Evolutionary conservation across 768 basidiomycete species (phyloP).

Genomic region (Daedaleopsis nitida): DNA sequence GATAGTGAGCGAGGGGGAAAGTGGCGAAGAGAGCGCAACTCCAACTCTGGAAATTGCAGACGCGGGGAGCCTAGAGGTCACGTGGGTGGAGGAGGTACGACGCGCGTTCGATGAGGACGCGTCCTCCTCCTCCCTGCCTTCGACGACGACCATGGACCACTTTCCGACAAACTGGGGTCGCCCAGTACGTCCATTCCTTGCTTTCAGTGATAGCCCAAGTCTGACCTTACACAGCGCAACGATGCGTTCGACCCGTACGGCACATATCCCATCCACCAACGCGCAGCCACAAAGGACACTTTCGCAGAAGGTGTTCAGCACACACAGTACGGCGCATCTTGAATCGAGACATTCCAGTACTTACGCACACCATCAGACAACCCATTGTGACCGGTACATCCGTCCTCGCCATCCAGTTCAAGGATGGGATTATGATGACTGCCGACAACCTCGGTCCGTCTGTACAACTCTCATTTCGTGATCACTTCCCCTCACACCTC

Average conservation of each 20-base stretch:
- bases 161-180: conserved; percentile 85
- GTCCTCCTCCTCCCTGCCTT: background rate
- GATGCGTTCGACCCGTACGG: conserved; percentile 75
- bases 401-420: conserved; percentile 91
- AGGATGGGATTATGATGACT: conserved; percentile 97
- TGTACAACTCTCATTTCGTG: background rate
- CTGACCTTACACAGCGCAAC: conserved; percentile 52
- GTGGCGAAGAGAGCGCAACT: background rate
- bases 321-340: conserved; percentile 63
- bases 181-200: conserved; percentile 50
- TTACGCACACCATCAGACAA: conserved; percentile 53
- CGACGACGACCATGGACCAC: conserved; percentile 62
- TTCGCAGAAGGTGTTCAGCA: conserved; percentile 71
- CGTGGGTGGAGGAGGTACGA: conserved; percentile 8
- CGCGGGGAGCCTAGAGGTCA: conserved; percentile 9
- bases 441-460: conserved; percentile 91
- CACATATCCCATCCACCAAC: conserved; percentile 74
- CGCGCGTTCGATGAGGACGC: conserved; percentile 12
- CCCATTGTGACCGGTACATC: conserved; percentile 98
- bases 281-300: conserved; percentile 49
- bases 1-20: background rate
- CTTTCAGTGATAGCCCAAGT: background rate
- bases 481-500: background rate
- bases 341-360: background rate
- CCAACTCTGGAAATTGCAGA: conserved; percentile 9